Evolutionary conservation across 2,329 filamentous ascomycete species (phyloP), one percentile per base, ranked within the genome.

Genomic region (Colletotrichum chlorophyti): DNA sequence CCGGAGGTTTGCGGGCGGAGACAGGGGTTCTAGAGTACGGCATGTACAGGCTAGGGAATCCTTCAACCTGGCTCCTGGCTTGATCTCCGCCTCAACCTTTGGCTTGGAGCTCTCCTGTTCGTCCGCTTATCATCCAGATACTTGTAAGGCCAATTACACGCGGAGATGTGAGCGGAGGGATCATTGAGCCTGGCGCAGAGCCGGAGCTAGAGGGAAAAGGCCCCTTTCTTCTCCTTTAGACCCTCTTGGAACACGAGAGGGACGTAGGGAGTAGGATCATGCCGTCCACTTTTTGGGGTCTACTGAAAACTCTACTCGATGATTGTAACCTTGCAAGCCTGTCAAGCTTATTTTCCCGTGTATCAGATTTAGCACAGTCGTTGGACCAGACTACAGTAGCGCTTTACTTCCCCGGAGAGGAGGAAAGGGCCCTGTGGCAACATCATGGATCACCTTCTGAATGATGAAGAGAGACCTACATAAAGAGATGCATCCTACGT

Each of bases 221-320:
- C 21, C 29, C 40, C 40, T 34, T 37, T 41, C 32, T 41, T 37
- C 17, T 38, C 51, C 24, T 19, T 17, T 26, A 14, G 26, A 17
- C 51, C 27, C 35, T 27, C 50, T 38, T 53, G 50, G 31, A 46
- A 53, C 50, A 53, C 50, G 50, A 53, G 50, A 37, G 32, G 51
- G 47, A 31, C 40, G 46, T 40, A 37, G 32, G 51, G 47, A 31
- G 38, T 42, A 47, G 51, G 51, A 40, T 40, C 41, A 53, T 26
- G 42, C 51, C 41, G 51, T 53, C 51, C 34, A 24, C 51, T 15
- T 31, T 19, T 27, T 24, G 26, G 34, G 42, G 46, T 31, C 6
- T 53, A 32, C 41, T 32, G 37, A 47, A n/a, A 53, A 53, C 42
- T 53, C 24, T 53, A 47, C 38, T 37, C 14, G 37, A 11, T 5